phyloP scores from a whole-genome alignment of 352 stramenopile species.

The Phytopythium delawarense region DNA sequence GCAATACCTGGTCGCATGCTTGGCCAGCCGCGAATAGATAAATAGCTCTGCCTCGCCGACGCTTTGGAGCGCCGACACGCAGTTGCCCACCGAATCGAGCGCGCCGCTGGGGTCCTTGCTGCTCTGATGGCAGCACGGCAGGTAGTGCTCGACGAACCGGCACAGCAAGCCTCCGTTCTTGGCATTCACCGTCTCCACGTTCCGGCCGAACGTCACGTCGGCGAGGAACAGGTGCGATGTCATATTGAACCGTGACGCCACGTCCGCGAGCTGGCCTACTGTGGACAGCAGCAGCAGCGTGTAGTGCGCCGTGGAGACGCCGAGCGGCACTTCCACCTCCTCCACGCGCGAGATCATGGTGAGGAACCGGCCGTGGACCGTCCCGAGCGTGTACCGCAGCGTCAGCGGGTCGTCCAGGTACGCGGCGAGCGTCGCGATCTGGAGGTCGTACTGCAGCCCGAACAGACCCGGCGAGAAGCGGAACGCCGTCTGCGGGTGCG shows the following conservation, averaged over 20 bases:
- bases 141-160: conserved; percentile 26
- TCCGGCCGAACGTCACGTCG: conserved; percentile 25
- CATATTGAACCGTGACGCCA: conserved; percentile 29
- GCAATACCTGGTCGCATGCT: conserved; percentile 25
- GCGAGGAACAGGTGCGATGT: conserved; percentile 37
- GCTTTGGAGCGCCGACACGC: conserved; percentile 23
- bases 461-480: conserved; percentile 27
- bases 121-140: conserved; percentile 32
- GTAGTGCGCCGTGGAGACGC: conserved; percentile 24
- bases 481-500: conserved; percentile 20
- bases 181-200: conserved; percentile 22
- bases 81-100: conserved; percentile 11
- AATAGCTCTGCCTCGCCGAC: conserved; percentile 26
- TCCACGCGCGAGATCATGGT: conserved; percentile 36
- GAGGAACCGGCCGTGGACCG: conserved; percentile 37
- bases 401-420: conserved; percentile 38
- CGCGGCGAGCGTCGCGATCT: conserved; percentile 33
- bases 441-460: conserved; percentile 41
- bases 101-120: conserved; percentile 4
- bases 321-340: conserved; percentile 24
- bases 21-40: conserved; percentile 29
- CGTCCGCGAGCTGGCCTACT: conserved; percentile 21
- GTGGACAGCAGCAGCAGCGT: conserved; percentile 27
- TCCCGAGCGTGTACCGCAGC: conserved; percentile 36
- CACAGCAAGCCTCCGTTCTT: conserved; percentile 30